Base-by-base conservation (phyloP, 2,329 filamentous ascomycete genomes). In the Tolypocladium endophyticum region DNA sequence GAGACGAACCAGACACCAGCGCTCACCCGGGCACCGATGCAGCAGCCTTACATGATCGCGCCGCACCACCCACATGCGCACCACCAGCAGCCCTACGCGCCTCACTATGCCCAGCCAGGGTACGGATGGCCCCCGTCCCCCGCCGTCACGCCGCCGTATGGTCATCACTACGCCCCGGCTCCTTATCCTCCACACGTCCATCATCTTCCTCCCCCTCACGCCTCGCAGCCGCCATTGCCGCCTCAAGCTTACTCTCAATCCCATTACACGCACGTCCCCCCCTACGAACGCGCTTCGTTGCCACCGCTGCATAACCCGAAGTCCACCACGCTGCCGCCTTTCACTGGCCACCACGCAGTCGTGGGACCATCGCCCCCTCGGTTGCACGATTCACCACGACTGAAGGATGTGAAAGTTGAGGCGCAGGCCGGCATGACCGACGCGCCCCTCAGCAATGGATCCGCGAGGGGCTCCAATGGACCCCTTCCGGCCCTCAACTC, bases 1-100 rank as follows among this genome's bases (percentile, higher is more conserved):
- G 93, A 97, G 69, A 82, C 87, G 63, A 88, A 88, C 71, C 88
- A 87, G 61, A 86, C 91, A 18, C 90, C 92, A 16, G 87, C 90
- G 3, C 84, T 95, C 45, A 93, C 91, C 16, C 84, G 91, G 64
- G 84, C 88, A 0, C 91, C 86, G 3, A 86, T 88, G 78, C 82
- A 76, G 59, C 74, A 75, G 59, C 70, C 74, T 0, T 76, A 73
- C 64, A 69, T 71, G 67, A 67, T 74, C 50, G 65, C 70, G 54
- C 69, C 74, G 43, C 76, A 71, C 43, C 66, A 69, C 18, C 64
- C 68, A 36, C 69, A 71, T 47, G 63, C 64, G 36, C 63, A 57
- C 8, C 64, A 65, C 28, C 71, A 70, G 43, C 71, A 71, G 55
- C 65, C 66, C 11, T 77, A 75, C 61, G 66, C 68, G 64, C 73